phyloP scores from a whole-genome alignment of 2,329 filamentous ascomycete genomes.

The Fusarium falciforme region DNA sequence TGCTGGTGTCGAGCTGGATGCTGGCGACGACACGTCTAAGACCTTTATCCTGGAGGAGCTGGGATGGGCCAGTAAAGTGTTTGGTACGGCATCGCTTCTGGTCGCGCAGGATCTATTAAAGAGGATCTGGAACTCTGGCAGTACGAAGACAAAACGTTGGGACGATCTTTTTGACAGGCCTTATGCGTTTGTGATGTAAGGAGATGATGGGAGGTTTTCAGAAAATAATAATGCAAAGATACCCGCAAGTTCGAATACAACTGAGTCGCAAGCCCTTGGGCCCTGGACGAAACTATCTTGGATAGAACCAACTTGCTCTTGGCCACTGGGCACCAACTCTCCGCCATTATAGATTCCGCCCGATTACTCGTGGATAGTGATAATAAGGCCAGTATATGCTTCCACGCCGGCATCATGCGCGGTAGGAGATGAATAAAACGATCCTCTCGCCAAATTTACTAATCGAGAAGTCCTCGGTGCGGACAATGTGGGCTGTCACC shows the following conservation, averaged over 20 bases:
- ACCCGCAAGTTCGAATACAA: neutral
- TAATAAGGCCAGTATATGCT: neutral
- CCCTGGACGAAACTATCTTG: neutral
- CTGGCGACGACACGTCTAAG: slow-evolving; percentile 16
- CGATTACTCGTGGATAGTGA: neutral
- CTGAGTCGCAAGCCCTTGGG: neutral
- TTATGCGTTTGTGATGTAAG: slow-evolving; percentile 2
- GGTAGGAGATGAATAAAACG: neutral
- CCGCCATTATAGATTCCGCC: neutral
- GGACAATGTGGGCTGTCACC: neutral
- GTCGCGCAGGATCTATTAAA: slow-evolving; percentile 31
- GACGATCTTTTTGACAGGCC: neutral
- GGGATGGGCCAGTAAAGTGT: slow-evolving; percentile 24
- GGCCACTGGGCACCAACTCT: neutral
- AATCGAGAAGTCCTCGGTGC: neutral
- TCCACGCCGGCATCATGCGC: too few relatives aligned
- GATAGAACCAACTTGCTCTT: neutral
- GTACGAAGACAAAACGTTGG: neutral
- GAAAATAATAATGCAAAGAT: neutral
- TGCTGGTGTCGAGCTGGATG: slow-evolving; percentile 34
- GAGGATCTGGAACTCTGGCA: slow-evolving; percentile 21
- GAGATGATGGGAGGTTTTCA: neutral
- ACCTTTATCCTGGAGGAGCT: slow-evolving; percentile 27
- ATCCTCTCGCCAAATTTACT: neutral
- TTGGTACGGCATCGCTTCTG: slow-evolving; percentile 34